Percentiles rank a stretch among this genome's conserved stretches.
These are phyloP conservation scores for Fusarium dlaminii DNA, from an alignment of 2,329 filamentous ascomycete genomes.

Conservation along the genomic window DNA sequence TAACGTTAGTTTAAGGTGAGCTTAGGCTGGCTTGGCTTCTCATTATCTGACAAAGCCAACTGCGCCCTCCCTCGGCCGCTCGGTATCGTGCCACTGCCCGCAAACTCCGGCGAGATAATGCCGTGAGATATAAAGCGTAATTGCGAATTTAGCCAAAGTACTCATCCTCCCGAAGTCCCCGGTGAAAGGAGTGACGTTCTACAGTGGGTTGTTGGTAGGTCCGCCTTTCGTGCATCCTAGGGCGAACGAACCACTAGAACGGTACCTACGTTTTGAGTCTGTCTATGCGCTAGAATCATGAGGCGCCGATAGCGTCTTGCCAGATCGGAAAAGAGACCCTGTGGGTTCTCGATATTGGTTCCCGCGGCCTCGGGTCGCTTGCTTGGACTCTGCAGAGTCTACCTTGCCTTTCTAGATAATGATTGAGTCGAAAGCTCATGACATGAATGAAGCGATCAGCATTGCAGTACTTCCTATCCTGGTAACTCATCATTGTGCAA, in stretches of 20 bases:
- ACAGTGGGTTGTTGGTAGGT: neutral
- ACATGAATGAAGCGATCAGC: slow-evolving; percentile 4
- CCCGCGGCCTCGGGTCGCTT: neutral
- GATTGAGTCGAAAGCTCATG: neutral
- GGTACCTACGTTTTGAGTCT: slow-evolving; percentile 5
- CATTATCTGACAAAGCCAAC: slow-evolving; percentile 26
- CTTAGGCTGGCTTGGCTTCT: slow-evolving; percentile 1
- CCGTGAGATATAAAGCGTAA: neutral
- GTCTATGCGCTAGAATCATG: slow-evolving; percentile 32
- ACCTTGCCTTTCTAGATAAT: neutral
- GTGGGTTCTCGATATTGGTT: slow-evolving; percentile 3
- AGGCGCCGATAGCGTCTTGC: slow-evolving; percentile 26
- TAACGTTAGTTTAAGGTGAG: slow-evolving; percentile 20
- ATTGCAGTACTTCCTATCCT: neutral
- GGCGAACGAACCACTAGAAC: slow-evolving; percentile 16
- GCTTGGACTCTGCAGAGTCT: neutral
- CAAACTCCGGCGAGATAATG: slow-evolving; percentile 11
- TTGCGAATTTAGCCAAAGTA: neutral
- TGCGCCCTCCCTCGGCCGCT: slow-evolving; percentile 3
- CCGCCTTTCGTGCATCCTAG: neutral
- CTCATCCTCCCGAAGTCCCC: neutral
- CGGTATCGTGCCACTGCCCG: slow-evolving; percentile 20
- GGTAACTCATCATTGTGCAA: neutral
- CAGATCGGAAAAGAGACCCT: slow-evolving; percentile 11
- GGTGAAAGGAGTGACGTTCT: neutral